Conservation (phyloP, 1,139 yeast species). For the Taphrina flavorubra region DNA sequence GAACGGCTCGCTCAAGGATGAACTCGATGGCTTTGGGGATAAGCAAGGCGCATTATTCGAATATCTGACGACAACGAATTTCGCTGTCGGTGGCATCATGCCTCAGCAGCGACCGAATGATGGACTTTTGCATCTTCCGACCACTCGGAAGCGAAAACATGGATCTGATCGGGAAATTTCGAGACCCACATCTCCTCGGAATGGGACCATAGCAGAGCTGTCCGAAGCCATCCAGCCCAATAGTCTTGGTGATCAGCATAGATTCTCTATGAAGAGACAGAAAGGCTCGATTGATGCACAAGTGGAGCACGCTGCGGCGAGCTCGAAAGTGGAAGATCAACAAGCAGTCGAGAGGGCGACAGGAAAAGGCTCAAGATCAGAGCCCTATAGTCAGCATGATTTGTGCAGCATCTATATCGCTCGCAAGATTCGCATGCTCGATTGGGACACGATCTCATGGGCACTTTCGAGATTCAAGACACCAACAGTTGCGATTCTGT, state of each 20-base stretch:
- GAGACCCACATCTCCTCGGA: not conserved
- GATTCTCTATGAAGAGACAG: not conserved
- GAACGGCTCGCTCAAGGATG: slow-evolving; percentile 5
- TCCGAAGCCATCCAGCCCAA: not conserved
- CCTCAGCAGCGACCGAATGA: slow-evolving; percentile 18
- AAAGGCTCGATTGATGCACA: too few species aligned
- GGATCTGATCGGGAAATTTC: not conserved
- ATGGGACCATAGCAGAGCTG: slow-evolving; percentile 1
- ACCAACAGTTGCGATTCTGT: slow-evolving; percentile 28
- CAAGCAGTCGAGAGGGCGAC: slow-evolving; percentile 4
- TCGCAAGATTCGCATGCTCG: slow-evolving; percentile 31
- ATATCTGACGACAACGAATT: slow-evolving; percentile 1
- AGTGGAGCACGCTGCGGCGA: not conserved
- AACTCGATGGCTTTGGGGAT: slow-evolving; percentile 9
- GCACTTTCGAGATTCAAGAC: slow-evolving; percentile 38
- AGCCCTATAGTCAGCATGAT: slow-evolving; percentile 32
- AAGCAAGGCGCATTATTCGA: slow-evolving; percentile 4
- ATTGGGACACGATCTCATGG: slow-evolving; percentile 40
- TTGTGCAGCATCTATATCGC: slow-evolving; percentile 34
- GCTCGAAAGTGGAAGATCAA: slow-evolving; percentile 1
- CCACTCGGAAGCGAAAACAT: slow-evolving; percentile 18
- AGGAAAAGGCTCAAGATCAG: slow-evolving; percentile 29
- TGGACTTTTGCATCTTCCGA: slow-evolving; percentile 10
- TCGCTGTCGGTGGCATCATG: slow-evolving; percentile 9
- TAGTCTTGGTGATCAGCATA: not conserved